phyloP scores from a whole-genome alignment of 2,329 filamentous ascomycete genomes.

The Aspergillus floridensis region DNA sequence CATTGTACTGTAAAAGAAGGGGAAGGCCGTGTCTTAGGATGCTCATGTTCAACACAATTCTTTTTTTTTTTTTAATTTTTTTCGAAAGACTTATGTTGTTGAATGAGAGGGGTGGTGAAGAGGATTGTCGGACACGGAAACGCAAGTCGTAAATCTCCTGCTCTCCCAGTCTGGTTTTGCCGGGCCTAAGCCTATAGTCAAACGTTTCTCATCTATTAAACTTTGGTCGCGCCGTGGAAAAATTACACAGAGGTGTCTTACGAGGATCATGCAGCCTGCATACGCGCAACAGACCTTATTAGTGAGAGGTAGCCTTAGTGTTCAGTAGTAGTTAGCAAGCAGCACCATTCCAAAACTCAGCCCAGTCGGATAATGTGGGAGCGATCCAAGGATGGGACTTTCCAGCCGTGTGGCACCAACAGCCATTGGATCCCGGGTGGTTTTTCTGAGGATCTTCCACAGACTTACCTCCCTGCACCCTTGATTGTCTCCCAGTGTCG shows the following conservation, averaged over 20 bases:
- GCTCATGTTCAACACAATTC: no score
- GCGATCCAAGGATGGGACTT: constrained; percentile 20
- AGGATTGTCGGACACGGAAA: neutral
- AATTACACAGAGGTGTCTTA: neutral
- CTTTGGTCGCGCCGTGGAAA: constrained; percentile 5
- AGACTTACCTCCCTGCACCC: neutral
- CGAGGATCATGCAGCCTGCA: neutral
- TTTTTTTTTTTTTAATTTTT: no score
- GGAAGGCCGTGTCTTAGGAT: neutral
- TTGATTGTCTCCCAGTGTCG: neutral
- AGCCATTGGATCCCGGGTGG: constrained; percentile 27
- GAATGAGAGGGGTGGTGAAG: neutral
- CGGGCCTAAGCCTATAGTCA: neutral
- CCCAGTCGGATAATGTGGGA: constrained; percentile 17
- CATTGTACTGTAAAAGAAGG: neutral
- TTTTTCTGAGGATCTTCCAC: constrained; percentile 19
- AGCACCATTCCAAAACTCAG: constrained; percentile 1
- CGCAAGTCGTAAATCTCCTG: neutral
- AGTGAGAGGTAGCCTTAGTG: neutral
- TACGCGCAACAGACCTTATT: neutral
- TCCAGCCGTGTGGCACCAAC: constrained; percentile 29
- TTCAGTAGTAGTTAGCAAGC: constrained; percentile 1
- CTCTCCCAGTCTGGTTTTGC: neutral
- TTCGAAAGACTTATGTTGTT: no score
- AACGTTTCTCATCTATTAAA: constrained; percentile 11